phyloP scores from a whole-genome alignment of 768 basidiomycete genomes.

The Boletus fagicola region DNA sequence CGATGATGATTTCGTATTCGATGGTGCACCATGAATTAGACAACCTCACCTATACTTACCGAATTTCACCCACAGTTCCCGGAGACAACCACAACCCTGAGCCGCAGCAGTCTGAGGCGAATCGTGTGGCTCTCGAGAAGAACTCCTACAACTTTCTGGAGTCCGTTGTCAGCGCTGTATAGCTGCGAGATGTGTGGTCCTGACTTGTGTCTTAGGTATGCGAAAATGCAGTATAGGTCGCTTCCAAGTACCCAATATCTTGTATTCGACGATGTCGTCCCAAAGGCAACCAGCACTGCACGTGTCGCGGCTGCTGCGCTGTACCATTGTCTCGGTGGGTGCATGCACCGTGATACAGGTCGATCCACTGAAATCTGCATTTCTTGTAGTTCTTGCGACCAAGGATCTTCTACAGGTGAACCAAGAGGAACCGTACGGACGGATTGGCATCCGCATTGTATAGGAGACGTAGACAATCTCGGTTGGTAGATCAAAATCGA shows the following conservation, averaged over 20 bases:
- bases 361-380: not conserved
- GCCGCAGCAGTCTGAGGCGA: slow-evolving; percentile 54
- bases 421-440: slow-evolving; percentile 61
- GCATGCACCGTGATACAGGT: not conserved
- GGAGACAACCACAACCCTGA: slow-evolving; percentile 36
- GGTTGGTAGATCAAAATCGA: not conserved
- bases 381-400: slow-evolving; percentile 63
- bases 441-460: slow-evolving; percentile 42
- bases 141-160: slow-evolving; percentile 81
- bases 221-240: slow-evolving; percentile 69
- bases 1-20: slow-evolving; percentile 65
- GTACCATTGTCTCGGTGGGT: slow-evolving; percentile 80
- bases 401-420: slow-evolving; percentile 64
- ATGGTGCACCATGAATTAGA: slow-evolving; percentile 42
- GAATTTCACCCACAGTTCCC: slow-evolving; percentile 27
- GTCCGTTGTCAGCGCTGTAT: slow-evolving; percentile 38
- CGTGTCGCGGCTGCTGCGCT: slow-evolving; percentile 81
- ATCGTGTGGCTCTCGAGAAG: slow-evolving; percentile 62
- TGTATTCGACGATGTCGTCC: slow-evolving; percentile 65
- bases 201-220: slow-evolving; percentile 51
- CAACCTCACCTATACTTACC: slow-evolving; percentile 3
- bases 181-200: not conserved
- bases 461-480: slow-evolving; percentile 16
- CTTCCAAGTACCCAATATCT: slow-evolving; percentile 50
- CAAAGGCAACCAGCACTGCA: slow-evolving; percentile 60